phyloP scores from a whole-genome alignment of 2,329 filamentous ascomycete species.

The Diaporthe citrichinensis region DNA sequence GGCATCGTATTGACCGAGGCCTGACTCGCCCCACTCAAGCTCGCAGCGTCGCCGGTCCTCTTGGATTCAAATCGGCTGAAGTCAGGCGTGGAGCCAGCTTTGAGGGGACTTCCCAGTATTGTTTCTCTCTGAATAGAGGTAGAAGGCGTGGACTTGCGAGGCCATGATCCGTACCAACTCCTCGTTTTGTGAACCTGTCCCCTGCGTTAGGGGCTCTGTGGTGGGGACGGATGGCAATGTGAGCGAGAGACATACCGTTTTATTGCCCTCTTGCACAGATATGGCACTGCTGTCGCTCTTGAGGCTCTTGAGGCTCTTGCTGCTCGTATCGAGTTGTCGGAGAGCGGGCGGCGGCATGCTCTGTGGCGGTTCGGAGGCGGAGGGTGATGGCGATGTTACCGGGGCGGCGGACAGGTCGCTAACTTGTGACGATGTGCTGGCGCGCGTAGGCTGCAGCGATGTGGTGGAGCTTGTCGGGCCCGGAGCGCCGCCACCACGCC shows the following conservation, averaged over 20 bases:
- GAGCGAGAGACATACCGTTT: conserved; percentile 20
- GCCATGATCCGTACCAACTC: conserved; percentile 77
- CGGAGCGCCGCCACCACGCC: conserved; percentile 51
- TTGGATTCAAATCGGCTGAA: conserved; percentile 66
- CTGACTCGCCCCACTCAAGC: conserved; percentile 48
- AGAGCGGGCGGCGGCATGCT: conserved; percentile 30
- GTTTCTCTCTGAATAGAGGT: conserved; percentile 73
- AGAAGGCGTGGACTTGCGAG: conserved; percentile 71
- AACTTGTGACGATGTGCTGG: conserved; percentile 41
- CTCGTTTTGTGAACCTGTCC: conserved; percentile 64
- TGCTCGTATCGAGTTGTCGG: conserved; percentile 29
- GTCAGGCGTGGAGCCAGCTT: conserved; percentile 61
- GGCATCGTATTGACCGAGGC: conserved; percentile 50
- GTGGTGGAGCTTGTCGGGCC: conserved; percentile 43
- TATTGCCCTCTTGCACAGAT: conserved; percentile 25
- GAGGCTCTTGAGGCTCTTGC: conserved; percentile 34
- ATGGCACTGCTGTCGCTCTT: conserved; percentile 24
- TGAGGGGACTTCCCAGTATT: conserved; percentile 69
- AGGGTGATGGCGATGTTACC: conserved; percentile 35
- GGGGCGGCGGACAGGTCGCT: conserved; percentile 36
- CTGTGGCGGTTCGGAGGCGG: conserved; percentile 15
- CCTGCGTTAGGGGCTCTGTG: conserved; percentile 15
- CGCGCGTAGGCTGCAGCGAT: conserved; percentile 44
- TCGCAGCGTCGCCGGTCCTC: conserved; percentile 49
- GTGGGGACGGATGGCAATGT: not conserved